Evolutionary conservation across 83 land plant species (phyloP).

Genomic region (Diphasiastrum complanatum): DNA sequence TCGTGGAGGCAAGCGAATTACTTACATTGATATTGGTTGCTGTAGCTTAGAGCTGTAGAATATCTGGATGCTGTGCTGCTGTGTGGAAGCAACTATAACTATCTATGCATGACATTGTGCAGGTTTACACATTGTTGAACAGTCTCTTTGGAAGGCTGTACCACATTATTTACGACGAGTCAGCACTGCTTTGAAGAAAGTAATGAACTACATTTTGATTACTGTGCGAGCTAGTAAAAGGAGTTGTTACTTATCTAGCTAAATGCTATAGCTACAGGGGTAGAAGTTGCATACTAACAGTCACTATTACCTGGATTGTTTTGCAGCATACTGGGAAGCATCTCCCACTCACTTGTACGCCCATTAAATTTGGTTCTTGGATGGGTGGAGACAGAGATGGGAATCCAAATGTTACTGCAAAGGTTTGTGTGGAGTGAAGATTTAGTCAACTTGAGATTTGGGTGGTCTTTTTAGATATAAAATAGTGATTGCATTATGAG

Average conservation of each 20-base stretch:
- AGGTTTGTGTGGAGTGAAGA: conserved; percentile 32
- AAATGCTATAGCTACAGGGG: too few relatives aligned
- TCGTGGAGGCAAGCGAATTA: conserved; percentile 55
- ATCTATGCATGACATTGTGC: too few relatives aligned
- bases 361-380: conserved; percentile 96
- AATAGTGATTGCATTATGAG: too few relatives aligned
- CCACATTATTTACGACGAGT: conserved; percentile 91
- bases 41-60: neutral
- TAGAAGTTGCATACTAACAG: neutral
- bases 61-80: neutral
- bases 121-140: conserved; percentile 91
- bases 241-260: too few relatives aligned
- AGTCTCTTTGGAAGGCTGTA: conserved; percentile 92
- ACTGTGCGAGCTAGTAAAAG: too few relatives aligned
- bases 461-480: too few relatives aligned
- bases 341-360: conserved; percentile 83
- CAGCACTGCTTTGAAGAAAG: conserved; percentile 84
- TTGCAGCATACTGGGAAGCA: conserved; percentile 78
- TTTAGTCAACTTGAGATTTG: too few relatives aligned
- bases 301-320: conserved; percentile 4
- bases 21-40: neutral
- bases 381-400: conserved; percentile 99
- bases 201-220: too few relatives aligned
- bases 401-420: conserved; percentile 92
- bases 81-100: too few relatives aligned